Percentiles rank a stretch among this genome's conserved stretches.
These are phyloP conservation scores for Iberis amara DNA, from an alignment of 441 rosid species.

Conservation along the genomic window DNA sequence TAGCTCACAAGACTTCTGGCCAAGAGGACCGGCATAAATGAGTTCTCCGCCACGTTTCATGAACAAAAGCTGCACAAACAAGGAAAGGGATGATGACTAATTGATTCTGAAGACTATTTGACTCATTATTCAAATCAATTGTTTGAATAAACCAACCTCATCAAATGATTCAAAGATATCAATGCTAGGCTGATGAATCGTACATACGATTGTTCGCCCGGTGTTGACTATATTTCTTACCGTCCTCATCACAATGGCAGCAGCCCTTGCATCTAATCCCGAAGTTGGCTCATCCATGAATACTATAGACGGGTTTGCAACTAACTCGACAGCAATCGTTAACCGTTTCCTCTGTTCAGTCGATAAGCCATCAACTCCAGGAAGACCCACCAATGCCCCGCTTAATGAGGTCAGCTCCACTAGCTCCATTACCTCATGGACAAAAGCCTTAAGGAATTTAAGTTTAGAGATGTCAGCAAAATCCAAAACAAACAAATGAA, in stretches of 20 bases:
- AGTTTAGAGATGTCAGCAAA: constrained; percentile 27
- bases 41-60: constrained; percentile 98
- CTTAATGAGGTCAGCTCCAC: constrained; percentile 78
- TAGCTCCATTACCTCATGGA: constrained; percentile 95
- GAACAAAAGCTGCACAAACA: constrained; percentile 67
- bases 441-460: constrained; percentile 60
- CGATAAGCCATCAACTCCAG: constrained; percentile 91
- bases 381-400: constrained; percentile 90
- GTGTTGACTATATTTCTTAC: constrained; percentile 96
- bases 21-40: constrained; percentile 96
- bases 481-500: not conserved
- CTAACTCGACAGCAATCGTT: constrained; percentile 90
- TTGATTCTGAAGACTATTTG: constrained; percentile 1
- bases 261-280: constrained; percentile 93
- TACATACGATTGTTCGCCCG: constrained; percentile 92
- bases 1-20: constrained; percentile 72
- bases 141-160: constrained; percentile 48
- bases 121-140: not conserved
- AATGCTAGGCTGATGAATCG: constrained; percentile 96
- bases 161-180: constrained; percentile 96
- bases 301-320: constrained; percentile 92
- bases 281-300: constrained; percentile 99
- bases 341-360: constrained; percentile 90
- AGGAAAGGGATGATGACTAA: not conserved
- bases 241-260: constrained; percentile 98